A percentile compares a stretch with the other conserved stretches of the same genome.
These are phyloP conservation scores for Cyberlindnera veronae DNA, from an alignment of 805 yeast genomes.

Conservation along the genomic window DNA sequence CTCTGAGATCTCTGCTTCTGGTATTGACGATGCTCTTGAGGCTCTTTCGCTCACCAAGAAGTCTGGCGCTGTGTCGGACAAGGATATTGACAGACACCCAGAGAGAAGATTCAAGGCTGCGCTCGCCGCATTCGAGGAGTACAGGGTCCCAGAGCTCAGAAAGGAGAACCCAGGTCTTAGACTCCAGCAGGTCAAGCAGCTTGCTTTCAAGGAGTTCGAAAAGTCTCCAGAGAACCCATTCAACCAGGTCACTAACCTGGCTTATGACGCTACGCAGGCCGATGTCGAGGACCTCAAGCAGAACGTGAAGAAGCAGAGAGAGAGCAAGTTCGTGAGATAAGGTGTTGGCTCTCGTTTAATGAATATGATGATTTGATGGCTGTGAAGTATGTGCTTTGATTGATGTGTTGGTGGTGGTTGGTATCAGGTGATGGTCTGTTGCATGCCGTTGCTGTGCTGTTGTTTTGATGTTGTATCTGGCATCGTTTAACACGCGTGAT, in stretches of 20 bases:
- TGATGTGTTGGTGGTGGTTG: too few species aligned
- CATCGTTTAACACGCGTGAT: too few species aligned
- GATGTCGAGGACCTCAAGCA: constrained; percentile 47
- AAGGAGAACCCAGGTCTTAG: constrained; percentile 79
- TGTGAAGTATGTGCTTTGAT: too few species aligned
- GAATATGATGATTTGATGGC: constrained; percentile 2
- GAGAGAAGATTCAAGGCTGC: constrained; percentile 89
- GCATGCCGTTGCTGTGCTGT: too few species aligned
- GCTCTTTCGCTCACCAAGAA: constrained; percentile 66
- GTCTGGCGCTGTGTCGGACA: constrained; percentile 51
- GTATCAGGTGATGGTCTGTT: too few species aligned
- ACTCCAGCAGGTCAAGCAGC: constrained; percentile 71
- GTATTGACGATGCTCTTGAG: constrained; percentile 74
- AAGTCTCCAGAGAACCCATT: constrained; percentile 80
- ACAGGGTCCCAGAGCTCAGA: constrained; percentile 66
- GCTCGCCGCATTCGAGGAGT: constrained; percentile 63
- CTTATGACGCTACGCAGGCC: constrained; percentile 55
- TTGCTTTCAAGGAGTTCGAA: constrained; percentile 75
- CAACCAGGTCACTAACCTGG: constrained; percentile 62
- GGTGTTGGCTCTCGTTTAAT: not conserved
- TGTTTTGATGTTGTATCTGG: too few species aligned
- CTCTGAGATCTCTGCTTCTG: constrained; percentile 62
- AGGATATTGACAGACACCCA: constrained; percentile 80
- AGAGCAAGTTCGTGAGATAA: constrained; percentile 27
- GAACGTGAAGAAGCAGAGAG: constrained; percentile 48